phyloP scores from a whole-genome alignment of 2,329 filamentous ascomycete species.

The Alternaria brassicicola region DNA sequence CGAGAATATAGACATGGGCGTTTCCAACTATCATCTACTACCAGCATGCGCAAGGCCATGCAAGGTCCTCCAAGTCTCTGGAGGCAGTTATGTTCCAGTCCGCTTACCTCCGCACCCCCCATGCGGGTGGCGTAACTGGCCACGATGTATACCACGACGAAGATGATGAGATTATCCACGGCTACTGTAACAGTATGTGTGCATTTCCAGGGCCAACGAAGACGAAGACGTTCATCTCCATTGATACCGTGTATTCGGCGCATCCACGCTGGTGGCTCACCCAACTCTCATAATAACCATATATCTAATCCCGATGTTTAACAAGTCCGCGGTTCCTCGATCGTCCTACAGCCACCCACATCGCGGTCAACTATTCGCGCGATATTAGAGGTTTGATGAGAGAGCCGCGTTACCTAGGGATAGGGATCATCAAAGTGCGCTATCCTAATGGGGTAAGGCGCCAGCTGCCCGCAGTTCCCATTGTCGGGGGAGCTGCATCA shows the following conservation, averaged over 20 bases:
- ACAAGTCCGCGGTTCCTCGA: not conserved
- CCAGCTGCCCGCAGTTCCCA: not conserved
- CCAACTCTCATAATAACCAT: not conserved
- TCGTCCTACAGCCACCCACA: not conserved
- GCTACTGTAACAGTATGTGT: slow-evolving; percentile 8
- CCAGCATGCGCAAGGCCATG: slow-evolving; percentile 64
- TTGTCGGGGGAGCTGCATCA: not conserved
- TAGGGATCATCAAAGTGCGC: not conserved
- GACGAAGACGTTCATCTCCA: not conserved
- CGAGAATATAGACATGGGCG: not conserved
- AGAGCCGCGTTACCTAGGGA: not conserved
- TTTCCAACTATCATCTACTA: slow-evolving; percentile 23
- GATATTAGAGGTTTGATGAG: not conserved
- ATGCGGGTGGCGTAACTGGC: slow-evolving; percentile 66
- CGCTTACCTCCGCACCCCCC: slow-evolving; percentile 63
- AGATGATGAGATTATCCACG: slow-evolving; percentile 58
- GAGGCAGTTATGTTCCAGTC: slow-evolving; percentile 48
- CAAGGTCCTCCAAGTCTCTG: not conserved
- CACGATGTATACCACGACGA: slow-evolving; percentile 61
- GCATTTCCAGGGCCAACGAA: not conserved
- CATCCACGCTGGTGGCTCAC: not conserved
- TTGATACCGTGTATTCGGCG: not conserved
- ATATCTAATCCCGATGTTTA: not conserved
- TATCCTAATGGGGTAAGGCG: slow-evolving; percentile 4
- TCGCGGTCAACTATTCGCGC: not conserved